These are phyloP conservation scores for Perkinsus olseni DNA, from an alignment of 169 alveolate species.

Conservation along the genomic window DNA sequence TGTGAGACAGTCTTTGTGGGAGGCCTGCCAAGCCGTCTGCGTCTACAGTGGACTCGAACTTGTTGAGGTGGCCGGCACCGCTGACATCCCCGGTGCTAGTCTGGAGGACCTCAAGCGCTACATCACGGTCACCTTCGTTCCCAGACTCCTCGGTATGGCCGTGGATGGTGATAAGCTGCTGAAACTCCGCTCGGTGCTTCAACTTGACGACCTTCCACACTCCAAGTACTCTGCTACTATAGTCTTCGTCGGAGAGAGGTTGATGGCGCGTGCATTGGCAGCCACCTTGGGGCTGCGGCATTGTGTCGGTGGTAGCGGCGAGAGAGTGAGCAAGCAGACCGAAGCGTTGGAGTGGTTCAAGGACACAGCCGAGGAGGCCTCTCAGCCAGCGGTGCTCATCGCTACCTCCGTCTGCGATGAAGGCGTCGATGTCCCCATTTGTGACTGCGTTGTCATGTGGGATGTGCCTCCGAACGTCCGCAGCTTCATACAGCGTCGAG, in stretches of 20 bases:
- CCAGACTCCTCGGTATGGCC: background rate
- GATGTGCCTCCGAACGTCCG: background rate
- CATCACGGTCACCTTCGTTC: background rate
- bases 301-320: background rate
- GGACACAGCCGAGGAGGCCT: background rate
- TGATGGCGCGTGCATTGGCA: background rate
- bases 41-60: background rate
- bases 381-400: background rate
- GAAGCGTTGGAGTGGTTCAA: background rate
- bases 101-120: background rate
- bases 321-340: background rate
- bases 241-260: background rate
- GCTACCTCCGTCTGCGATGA: background rate
- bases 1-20: background rate
- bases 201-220: background rate
- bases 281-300: background rate
- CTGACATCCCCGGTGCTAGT: background rate
- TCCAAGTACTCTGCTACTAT: background rate
- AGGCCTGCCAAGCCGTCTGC: background rate
- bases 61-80: background rate
- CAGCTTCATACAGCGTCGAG: background rate
- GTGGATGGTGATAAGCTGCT: background rate
- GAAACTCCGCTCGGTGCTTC: background rate
- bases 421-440: background rate
- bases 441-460: background rate